Evolutionary conservation across 441 rosid species (phyloP), one percentile per base, ranked within the genome.

Genomic region (Manihot esculenta): DNA sequence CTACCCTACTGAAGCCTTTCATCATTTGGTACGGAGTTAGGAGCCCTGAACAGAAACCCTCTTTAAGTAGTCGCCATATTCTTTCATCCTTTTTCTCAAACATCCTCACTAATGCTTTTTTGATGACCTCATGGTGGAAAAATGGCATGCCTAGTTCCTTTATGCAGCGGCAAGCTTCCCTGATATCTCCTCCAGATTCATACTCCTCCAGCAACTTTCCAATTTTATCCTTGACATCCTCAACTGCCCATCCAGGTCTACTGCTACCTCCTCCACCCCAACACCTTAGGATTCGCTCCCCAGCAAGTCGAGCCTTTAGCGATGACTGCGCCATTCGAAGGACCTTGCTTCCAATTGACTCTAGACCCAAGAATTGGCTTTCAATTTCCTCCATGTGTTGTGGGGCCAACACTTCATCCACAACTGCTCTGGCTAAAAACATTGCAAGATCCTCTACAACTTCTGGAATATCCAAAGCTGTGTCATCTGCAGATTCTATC

Each of bases 71-170:
- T 47, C 80, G 72, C 92, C 94, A 90, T 24, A 90, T 51, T 27
- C 88, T 77, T 18, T 79, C 87, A 33, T 81, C 88, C 83, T 84
- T 88, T 65, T 86, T 85, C 84, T 93, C 95, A 24, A 93, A 85
- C 24, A 81, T 79, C 11, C 60, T 74, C 70, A 90, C 85, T 59
- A 89, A 45, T 21, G 89, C 84, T 75, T 93, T 90, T 83, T 93
- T 90, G 66, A 90, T 93, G 21, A 90, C 87, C 70, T 93, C 97
- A 18, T 93, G 95, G 80, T 90, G 94, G 66, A 93, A 92, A 74
- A 93, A 90, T 18, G 98, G 89, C 96, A 92, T 90, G 63, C 89
- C 92, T 38, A 92, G 70, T 38, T 92, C 98, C 75, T 90, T 90
- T 54, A 90, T 90, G 79, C 98, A 92, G 47, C 84, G 86, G 44